Percentiles rank a stretch among this genome's conserved stretches.
phyloP scores from a whole-genome alignment of 139 green algal genomes.

The Coelastrella sp. region DNA sequence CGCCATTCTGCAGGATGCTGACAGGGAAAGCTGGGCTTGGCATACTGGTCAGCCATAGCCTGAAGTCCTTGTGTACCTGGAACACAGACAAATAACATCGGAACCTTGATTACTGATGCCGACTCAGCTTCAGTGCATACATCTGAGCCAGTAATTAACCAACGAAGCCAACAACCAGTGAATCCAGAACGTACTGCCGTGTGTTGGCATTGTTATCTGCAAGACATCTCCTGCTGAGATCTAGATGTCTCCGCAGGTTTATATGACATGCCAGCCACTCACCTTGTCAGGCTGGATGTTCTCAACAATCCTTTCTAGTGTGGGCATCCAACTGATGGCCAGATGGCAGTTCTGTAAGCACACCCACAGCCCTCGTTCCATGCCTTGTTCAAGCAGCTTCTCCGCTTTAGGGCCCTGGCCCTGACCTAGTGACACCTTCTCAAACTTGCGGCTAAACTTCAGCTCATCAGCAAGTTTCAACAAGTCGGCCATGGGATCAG shows the following conservation, averaged over 20 bases:
- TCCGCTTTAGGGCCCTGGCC: constrained; percentile 89
- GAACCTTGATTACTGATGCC: too few species aligned
- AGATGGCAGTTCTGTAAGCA: constrained; percentile 86
- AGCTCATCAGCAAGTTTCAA: constrained; percentile 90
- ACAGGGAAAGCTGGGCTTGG: constrained; percentile 82
- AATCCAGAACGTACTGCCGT: too few species aligned
- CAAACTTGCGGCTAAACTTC: constrained; percentile 85
- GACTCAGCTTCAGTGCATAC: too few species aligned
- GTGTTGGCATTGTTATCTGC: too few species aligned
- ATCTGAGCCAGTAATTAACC: too few species aligned
- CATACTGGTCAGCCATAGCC: constrained; percentile 87
- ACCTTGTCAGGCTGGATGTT: constrained; percentile 68
- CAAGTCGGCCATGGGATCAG: constrained; percentile 89
- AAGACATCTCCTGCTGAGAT: too few species aligned
- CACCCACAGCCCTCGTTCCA: constrained; percentile 81
- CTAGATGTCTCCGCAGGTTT: too few species aligned
- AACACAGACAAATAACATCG: not conserved
- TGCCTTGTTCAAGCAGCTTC: constrained; percentile 74
- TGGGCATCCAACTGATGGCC: constrained; percentile 83
- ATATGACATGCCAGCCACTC: too few species aligned
- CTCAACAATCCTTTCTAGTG: constrained; percentile 85
- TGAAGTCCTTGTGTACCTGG: constrained; percentile 81
- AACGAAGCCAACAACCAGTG: too few species aligned
- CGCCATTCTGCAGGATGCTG: constrained; percentile 83
- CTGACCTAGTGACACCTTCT: constrained; percentile 88